Evolutionary conservation across 2,329 filamentous ascomycete genomes (phyloP).

Genomic region (Aureobasidium sp.): DNA sequence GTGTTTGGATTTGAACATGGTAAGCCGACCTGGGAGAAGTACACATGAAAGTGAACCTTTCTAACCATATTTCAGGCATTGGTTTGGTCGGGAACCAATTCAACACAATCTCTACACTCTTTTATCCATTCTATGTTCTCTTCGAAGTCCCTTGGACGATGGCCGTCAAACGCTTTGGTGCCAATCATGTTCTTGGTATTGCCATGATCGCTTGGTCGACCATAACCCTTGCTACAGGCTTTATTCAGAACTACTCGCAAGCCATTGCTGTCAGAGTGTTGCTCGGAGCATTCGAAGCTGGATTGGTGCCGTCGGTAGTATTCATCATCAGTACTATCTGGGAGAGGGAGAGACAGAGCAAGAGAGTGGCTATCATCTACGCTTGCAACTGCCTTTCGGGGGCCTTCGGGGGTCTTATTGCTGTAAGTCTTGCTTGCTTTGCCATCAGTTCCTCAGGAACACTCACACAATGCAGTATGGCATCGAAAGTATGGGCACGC

Average conservation of each 20-base stretch:
- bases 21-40: background rate
- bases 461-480: conserved; percentile 13
- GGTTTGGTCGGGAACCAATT: conserved; percentile 18
- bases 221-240: conserved; percentile 25
- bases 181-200: conserved; percentile 19
- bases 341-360: conserved; percentile 20
- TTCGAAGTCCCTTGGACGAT: conserved; percentile 19
- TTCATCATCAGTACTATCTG: conserved; percentile 27
- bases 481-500: conserved; percentile 24
- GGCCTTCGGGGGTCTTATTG: conserved; percentile 23
- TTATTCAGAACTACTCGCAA: conserved; percentile 25
- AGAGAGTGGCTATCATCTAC: conserved; percentile 25
- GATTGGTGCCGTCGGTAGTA: conserved; percentile 23
- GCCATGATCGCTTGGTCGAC: conserved; percentile 22
- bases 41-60: background rate
- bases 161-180: conserved; percentile 21
- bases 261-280: conserved; percentile 25
- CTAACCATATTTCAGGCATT: background rate
- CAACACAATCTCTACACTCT: conserved; percentile 19
- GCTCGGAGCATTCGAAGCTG: conserved; percentile 24
- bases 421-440: background rate
- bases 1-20: conserved; percentile 18
- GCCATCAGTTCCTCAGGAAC: background rate
- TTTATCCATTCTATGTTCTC: conserved; percentile 19
- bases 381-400: conserved; percentile 20